phyloP scores from a whole-genome alignment of 345 rosid species.

The Gossypium sturtianum region DNA sequence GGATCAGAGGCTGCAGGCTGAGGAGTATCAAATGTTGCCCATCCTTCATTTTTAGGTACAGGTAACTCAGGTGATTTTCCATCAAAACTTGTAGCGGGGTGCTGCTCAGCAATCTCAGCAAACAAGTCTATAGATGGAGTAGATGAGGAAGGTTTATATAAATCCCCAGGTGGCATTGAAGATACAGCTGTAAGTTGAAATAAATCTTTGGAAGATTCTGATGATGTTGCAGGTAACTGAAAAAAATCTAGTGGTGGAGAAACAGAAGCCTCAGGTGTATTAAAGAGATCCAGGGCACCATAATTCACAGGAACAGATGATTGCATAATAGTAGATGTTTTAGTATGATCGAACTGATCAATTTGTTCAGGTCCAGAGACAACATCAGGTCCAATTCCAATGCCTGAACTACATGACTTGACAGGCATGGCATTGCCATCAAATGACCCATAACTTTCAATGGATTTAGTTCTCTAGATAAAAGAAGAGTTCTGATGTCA shows the following conservation, averaged over 20 bases:
- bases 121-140: constrained; percentile 46
- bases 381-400: constrained; percentile 32
- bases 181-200: constrained; percentile 27
- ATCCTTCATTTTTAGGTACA: constrained; percentile 61
- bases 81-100: constrained; percentile 23
- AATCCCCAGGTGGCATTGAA: constrained; percentile 28
- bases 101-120: constrained; percentile 43
- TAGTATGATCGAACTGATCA: constrained; percentile 33
- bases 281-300: constrained; percentile 43
- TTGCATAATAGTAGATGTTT: constrained; percentile 28
- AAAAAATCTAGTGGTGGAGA: constrained; percentile 59
- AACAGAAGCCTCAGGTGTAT: constrained; percentile 31
- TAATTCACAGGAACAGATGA: constrained; percentile 30
- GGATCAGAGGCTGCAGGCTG: constrained; percentile 31
- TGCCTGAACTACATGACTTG: constrained; percentile 52
- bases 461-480: constrained; percentile 67
- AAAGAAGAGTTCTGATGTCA: constrained; percentile 24
- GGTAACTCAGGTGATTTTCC: constrained; percentile 29
- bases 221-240: constrained; percentile 43
- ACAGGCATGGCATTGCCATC: constrained; percentile 53
- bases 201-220: constrained; percentile 34
- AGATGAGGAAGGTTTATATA: constrained; percentile 37
- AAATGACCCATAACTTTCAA: constrained; percentile 58
- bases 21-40: constrained; percentile 89
- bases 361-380: constrained; percentile 39